A percentile compares a stretch with the other conserved stretches of the same genome.
These are phyloP conservation scores for Fusarium metavorans DNA, from an alignment of 2,329 filamentous ascomycete species.

Conservation along the genomic window DNA sequence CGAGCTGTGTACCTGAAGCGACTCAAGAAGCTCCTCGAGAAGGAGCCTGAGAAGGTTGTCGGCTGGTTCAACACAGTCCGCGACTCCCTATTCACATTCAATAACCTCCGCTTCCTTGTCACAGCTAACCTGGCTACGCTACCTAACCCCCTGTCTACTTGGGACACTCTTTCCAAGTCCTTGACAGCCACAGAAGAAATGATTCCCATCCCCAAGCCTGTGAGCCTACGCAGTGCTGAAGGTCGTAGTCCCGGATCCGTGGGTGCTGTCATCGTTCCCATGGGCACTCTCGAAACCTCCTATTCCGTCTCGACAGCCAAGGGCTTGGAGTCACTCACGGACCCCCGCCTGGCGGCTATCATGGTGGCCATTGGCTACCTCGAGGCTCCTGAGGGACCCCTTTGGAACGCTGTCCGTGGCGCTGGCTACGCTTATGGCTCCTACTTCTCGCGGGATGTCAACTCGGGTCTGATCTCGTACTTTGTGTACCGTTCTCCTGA, in stretches of 20 bases:
- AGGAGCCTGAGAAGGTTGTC: constrained; percentile 81
- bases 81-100: constrained; percentile 80
- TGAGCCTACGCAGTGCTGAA: constrained; percentile 78
- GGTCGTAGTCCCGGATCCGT: constrained; percentile 81
- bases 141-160: constrained; percentile 79
- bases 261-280: constrained; percentile 83
- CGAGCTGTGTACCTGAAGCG: constrained; percentile 89
- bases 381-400: constrained; percentile 90
- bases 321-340: constrained; percentile 79
- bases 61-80: constrained; percentile 82
- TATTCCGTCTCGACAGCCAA: constrained; percentile 82
- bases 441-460: constrained; percentile 80
- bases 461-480: constrained; percentile 85
- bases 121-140: constrained; percentile 84
- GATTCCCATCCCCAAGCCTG: constrained; percentile 76
- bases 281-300: constrained; percentile 92
- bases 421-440: constrained; percentile 94
- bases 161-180: constrained; percentile 67
- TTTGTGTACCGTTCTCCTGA: constrained; percentile 92
- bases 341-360: constrained; percentile 84
- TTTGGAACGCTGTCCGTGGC: constrained; percentile 94
- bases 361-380: constrained; percentile 92
- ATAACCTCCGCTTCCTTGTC: constrained; percentile 88
- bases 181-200: constrained; percentile 61
- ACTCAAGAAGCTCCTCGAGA: constrained; percentile 82